Conservation (phyloP, 176 grass and related monocot species). For the Saccharum officinarum region DNA sequence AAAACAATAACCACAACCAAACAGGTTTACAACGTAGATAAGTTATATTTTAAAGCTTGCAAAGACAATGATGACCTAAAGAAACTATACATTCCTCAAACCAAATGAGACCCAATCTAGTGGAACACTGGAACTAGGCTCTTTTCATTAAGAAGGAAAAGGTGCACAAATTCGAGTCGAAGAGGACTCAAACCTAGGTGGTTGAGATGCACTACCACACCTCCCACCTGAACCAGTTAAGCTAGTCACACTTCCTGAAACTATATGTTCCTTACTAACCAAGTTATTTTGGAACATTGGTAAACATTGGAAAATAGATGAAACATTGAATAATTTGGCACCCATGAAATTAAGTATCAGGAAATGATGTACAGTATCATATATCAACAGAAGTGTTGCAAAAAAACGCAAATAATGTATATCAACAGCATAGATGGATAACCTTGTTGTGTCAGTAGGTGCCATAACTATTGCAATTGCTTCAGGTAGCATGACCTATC, state of each 20-base stretch:
- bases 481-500: slow-evolving; percentile 98
- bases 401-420: slow-evolving; percentile 22
- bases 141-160: neutral
- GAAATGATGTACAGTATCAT: neutral
- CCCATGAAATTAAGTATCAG: slow-evolving; percentile 10
- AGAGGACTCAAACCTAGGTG: neutral
- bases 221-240: neutral
- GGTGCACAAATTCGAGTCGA: neutral
- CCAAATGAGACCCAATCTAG: neutral
- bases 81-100: neutral
- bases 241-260: neutral
- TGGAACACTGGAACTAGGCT: neutral
- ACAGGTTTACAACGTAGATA: neutral
- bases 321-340: slow-evolving; percentile 20
- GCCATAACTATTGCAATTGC: slow-evolving; percentile 99
- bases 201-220: neutral
- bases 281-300: neutral
- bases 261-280: neutral
- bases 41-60: slow-evolving; percentile 5
- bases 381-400: neutral
- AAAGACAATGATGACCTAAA: neutral
- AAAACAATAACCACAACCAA: neutral
- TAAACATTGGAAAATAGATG: neutral
- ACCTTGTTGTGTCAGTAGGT: slow-evolving; percentile 91
- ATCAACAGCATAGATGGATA: slow-evolving; percentile 19